These are phyloP conservation scores for Ustilago lituana DNA, from an alignment of 1,284 basidiomycete genomes.

Conservation along the genomic window DNA sequence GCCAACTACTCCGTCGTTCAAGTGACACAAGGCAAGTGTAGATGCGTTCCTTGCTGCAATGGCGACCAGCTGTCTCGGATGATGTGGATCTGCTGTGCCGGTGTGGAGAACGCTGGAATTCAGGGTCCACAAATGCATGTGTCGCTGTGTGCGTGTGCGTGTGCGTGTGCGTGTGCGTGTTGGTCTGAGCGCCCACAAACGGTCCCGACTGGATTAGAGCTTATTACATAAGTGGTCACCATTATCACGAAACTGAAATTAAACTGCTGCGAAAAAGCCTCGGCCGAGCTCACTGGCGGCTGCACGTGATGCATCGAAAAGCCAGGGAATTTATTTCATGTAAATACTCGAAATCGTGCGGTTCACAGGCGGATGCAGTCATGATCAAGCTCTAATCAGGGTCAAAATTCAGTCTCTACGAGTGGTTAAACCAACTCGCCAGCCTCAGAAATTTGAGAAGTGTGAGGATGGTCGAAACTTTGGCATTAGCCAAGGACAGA, in stretches of 20 bases:
- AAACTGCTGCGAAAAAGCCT: background rate
- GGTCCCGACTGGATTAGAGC: background rate
- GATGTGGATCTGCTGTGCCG: background rate
- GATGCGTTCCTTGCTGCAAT: too few relatives aligned
- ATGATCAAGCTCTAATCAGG: background rate
- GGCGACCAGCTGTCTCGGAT: too few relatives aligned
- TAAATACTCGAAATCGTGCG: too few relatives aligned
- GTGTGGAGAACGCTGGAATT: slow-evolving; percentile 1
- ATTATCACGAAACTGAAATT: too few relatives aligned
- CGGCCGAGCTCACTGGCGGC: slow-evolving; percentile 8
- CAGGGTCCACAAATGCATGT: slow-evolving; percentile 32
- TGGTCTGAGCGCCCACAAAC: slow-evolving; percentile 30
- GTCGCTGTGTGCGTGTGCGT: slow-evolving; percentile 2
- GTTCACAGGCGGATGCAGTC: too few relatives aligned
- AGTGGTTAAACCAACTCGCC: too few relatives aligned
- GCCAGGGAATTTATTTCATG: too few relatives aligned
- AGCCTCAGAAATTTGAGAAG: background rate
- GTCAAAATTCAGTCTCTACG: slow-evolving; percentile 3
- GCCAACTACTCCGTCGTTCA: too few relatives aligned
- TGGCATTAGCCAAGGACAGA: background rate
- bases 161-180: slow-evolving; percentile 1
- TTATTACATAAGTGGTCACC: slow-evolving; percentile 35
- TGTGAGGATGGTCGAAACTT: slow-evolving; percentile 1
- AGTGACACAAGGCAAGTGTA: too few relatives aligned
- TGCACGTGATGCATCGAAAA: too few relatives aligned